Percentiles rank a stretch among this genome's conserved stretches.
Conservation (phyloP, 2,329 filamentous ascomycete species). For the Colletotrichum sp. region DNA sequence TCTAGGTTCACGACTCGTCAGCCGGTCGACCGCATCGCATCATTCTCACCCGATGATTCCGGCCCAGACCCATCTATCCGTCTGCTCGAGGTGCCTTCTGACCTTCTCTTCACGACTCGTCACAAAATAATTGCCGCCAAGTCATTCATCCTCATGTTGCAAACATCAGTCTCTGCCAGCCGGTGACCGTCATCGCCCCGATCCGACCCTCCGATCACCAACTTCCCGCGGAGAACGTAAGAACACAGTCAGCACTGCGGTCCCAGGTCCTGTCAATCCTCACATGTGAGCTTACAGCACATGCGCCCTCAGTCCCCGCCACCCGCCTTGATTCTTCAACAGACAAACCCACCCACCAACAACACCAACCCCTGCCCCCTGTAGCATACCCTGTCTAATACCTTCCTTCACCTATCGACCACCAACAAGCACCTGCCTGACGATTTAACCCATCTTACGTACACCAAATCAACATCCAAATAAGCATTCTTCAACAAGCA, state of each 20-base stretch:
- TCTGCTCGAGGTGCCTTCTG: background rate
- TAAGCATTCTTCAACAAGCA: background rate
- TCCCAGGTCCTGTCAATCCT: background rate
- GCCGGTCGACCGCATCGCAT: background rate
- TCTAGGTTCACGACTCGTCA: background rate
- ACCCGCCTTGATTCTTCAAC: background rate
- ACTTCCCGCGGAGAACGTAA: background rate
- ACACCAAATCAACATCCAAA: background rate
- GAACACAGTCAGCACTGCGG: background rate
- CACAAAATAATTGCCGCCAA: background rate
- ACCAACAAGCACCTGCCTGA: background rate
- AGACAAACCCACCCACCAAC: background rate
- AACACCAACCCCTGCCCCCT: background rate
- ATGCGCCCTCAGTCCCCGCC: background rate
- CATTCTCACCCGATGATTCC: background rate
- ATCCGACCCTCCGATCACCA: background rate
- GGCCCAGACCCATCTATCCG: background rate
- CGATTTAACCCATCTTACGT: background rate
- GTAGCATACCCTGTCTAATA: background rate
- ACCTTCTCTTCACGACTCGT: background rate
- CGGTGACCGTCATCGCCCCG: background rate
- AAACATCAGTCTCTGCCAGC: background rate
- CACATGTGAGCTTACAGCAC: background rate
- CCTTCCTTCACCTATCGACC: background rate
- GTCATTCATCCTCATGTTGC: background rate